A percentile compares a stretch with the other conserved stretches of the same genome.
These are phyloP conservation scores for Skeletonema menzelii DNA, from an alignment of 108 stramenopile genomes.

Conservation along the genomic window DNA sequence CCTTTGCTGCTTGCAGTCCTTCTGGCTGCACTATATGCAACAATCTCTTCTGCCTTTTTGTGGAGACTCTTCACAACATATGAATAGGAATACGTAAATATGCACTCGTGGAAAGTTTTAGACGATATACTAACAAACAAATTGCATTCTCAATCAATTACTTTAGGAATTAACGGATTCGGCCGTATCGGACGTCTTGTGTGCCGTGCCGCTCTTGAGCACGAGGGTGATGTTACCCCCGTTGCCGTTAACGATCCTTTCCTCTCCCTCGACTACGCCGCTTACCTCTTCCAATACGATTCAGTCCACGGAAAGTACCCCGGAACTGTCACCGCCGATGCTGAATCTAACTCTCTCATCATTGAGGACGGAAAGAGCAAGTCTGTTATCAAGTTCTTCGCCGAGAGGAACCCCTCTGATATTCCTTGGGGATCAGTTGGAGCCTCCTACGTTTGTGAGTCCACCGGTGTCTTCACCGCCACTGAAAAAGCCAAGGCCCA, in stretches of 20 bases:
- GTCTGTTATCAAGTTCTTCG: constrained; percentile 77
- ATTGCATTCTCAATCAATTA: neutral
- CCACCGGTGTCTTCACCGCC: constrained; percentile 96
- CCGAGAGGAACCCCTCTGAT: constrained; percentile 84
- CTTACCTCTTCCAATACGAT: constrained; percentile 98
- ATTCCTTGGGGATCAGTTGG: constrained; percentile 92
- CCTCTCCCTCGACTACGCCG: constrained; percentile 81
- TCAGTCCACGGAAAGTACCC: constrained; percentile 92
- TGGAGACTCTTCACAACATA: neutral
- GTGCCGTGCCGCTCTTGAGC: constrained; percentile 70
- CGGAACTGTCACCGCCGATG: constrained; percentile 80
- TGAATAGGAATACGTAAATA: too few species aligned
- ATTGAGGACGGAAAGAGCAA: constrained; percentile 80
- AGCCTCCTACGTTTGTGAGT: constrained; percentile 93
- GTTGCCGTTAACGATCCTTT: constrained; percentile 97
- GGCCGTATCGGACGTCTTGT: constrained; percentile 91
- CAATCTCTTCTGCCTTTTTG: neutral
- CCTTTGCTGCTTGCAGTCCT: neutral
- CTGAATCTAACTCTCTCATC: constrained; percentile 77
- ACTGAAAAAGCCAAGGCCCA: constrained; percentile 87
- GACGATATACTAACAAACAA: neutral
- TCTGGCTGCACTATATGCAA: neutral
- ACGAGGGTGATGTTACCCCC: constrained; percentile 56
- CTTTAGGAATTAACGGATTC: constrained; percentile 85
- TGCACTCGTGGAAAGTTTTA: too few species aligned